Conservation (phyloP, 768 basidiomycete species). For the Leccinum boreale region DNA sequence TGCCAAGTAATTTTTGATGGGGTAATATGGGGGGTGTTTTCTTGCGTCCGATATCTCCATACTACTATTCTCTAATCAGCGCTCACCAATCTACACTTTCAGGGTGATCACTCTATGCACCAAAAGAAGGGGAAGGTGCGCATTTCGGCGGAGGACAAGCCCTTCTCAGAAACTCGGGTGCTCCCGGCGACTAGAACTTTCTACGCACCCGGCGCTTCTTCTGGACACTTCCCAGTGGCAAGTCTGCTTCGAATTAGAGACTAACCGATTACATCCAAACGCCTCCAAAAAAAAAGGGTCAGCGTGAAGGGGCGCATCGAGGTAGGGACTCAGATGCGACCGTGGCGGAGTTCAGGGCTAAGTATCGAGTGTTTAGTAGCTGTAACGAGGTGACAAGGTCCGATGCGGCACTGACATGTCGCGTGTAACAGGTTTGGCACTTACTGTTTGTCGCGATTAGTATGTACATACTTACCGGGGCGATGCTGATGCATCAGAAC, state of each 20-base stretch:
- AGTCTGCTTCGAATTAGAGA: neutral
- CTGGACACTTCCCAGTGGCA: neutral
- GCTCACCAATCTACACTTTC: neutral
- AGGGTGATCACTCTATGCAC: too few relatives aligned
- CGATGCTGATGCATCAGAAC: too few relatives aligned
- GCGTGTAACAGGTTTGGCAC: too few relatives aligned
- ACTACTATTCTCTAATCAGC: neutral
- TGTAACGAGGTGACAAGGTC: too few relatives aligned
- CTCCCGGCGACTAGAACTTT: neutral
- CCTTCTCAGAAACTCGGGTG: neutral
- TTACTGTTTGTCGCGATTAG: too few relatives aligned
- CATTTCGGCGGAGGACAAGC: neutral
- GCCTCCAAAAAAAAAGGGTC: neutral
- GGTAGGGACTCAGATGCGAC: neutral
- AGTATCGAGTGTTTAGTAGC: too few relatives aligned
- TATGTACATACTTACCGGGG: too few relatives aligned
- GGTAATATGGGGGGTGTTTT: neutral
- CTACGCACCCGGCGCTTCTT: neutral
- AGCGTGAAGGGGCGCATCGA: neutral
- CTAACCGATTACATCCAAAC: neutral
- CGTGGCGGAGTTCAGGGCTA: neutral
- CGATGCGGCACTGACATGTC: too few relatives aligned
- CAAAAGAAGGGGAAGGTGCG: neutral
- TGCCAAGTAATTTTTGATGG: neutral
- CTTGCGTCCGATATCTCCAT: neutral